Base-by-base conservation (phyloP, 73 alveolate genomes). In the Blepharisma japonicum region DNA sequence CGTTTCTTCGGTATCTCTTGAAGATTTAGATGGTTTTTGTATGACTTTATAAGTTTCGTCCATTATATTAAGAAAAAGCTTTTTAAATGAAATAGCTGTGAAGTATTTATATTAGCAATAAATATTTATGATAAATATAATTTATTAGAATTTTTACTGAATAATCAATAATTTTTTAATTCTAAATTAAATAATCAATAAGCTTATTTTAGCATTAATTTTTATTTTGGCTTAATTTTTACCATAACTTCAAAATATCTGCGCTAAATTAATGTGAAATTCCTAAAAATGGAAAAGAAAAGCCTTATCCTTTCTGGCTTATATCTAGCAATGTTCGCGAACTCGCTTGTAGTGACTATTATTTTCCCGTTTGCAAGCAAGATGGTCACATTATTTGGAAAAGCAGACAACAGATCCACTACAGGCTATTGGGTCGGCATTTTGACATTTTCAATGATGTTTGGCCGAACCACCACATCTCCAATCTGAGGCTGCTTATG, bases 351-450 rank as follows among this genome's bases (percentile, higher is more conserved):
- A 39, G 14, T 61, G 18, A 61, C 74, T 20, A 39, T 61, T 61
- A 25, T 61, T 39, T 61, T 61, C 23, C 74, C 74, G 14, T 14
- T 61, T 8, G 38, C 74, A 18, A 61, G 74, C 23, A 61, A 25
- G 47, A 61, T 61, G 74, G 23, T 61, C 23, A 61, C 23, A 39
- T 61, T 61, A 14, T 61, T 18, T 25, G 74, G 74, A 9, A 14
- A 14, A 39, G 74, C 23, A 20, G 46, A 61, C 11, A 61, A 61
- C 74, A 25, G 46, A 25, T 20, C 74, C 14, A 39, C 14, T 8
- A 61, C 74, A 61, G 74, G 74, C 11, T 61, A 61, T 61, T 61
- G 74, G 74, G 74, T 61, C 39, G 74, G 74, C 47, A 14, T 61
- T 61, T 25, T 61, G 18, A 39, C 47, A 61, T n/a, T n/a, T 14